Conservation (phyloP, 192 early-diverging fungal species). For the Coemansia sp. region DNA sequence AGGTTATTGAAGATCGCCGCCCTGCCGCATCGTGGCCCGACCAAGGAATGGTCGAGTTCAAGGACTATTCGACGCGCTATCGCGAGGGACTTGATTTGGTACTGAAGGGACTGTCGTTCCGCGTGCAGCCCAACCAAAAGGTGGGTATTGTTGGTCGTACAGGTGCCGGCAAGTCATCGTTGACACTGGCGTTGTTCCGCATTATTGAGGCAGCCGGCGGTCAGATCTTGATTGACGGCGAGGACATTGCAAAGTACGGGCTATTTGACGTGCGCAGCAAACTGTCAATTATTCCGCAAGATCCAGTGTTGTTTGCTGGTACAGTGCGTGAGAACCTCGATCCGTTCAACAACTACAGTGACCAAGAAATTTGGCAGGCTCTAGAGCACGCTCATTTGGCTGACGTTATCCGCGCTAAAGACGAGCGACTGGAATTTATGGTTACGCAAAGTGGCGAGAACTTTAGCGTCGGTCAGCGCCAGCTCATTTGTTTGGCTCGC, state of each 20-base stretch:
- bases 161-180: slow-evolving; percentile 80
- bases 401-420: slow-evolving; percentile 60
- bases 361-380: slow-evolving; percentile 70
- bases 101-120: slow-evolving; percentile 45
- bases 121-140: slow-evolving; percentile 55
- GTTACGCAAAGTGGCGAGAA: slow-evolving; percentile 81
- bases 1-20: slow-evolving; percentile 32
- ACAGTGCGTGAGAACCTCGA: slow-evolving; percentile 64
- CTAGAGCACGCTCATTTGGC: slow-evolving; percentile 71
- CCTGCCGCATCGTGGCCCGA: slow-evolving; percentile 55
- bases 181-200: slow-evolving; percentile 75
- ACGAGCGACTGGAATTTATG: slow-evolving; percentile 64
- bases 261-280: slow-evolving; percentile 66
- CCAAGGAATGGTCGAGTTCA: slow-evolving; percentile 55
- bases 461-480: slow-evolving; percentile 83
- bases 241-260: slow-evolving; percentile 73
- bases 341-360: slow-evolving; percentile 45
- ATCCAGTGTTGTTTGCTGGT: slow-evolving; percentile 72
- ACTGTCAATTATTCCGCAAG: slow-evolving; percentile 88
- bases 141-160: slow-evolving; percentile 67
- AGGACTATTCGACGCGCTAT: slow-evolving; percentile 56
- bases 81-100: slow-evolving; percentile 57
- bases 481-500: slow-evolving; percentile 69
- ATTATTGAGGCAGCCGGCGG: slow-evolving; percentile 68
- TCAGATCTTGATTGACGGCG: slow-evolving; percentile 72